A percentile compares a stretch with the other conserved stretches of the same genome.
phyloP scores from a whole-genome alignment of 73 alveolate genomes.

The Paramecium tetraurelia region DNA sequence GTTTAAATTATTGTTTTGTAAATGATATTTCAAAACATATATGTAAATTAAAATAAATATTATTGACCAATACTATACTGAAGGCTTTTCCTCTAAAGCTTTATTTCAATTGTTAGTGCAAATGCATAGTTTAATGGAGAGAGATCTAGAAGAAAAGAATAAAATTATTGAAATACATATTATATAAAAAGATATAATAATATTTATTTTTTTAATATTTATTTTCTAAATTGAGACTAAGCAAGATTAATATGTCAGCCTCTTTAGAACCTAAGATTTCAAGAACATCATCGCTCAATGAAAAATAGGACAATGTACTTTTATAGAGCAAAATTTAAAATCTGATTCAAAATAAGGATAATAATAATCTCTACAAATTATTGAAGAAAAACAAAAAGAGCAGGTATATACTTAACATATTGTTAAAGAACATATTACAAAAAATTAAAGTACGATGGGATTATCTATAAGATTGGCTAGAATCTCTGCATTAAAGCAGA shows the following conservation, averaged over 20 bases:
- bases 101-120: neutral
- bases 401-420: neutral
- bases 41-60: neutral
- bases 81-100: neutral
- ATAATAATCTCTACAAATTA: neutral
- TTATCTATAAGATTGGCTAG: constrained; percentile 16
- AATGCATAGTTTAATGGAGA: neutral
- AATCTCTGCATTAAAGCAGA: constrained; percentile 4
- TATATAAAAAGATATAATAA: neutral
- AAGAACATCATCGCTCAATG: neutral
- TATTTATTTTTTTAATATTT: neutral
- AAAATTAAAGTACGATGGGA: constrained; percentile 3
- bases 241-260: neutral
- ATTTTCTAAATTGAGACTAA: neutral
- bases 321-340: neutral
- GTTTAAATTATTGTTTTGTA: neutral
- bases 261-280: neutral
- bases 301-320: neutral
- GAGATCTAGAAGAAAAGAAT: neutral
- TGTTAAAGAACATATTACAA: neutral
- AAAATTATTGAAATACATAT: neutral
- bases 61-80: neutral
- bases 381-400: constrained; percentile 12
- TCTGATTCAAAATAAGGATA: neutral
- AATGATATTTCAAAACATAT: neutral